phyloP scores from a whole-genome alignment of 2,329 filamentous ascomycete genomes.

The Byssochlamys sp. region DNA sequence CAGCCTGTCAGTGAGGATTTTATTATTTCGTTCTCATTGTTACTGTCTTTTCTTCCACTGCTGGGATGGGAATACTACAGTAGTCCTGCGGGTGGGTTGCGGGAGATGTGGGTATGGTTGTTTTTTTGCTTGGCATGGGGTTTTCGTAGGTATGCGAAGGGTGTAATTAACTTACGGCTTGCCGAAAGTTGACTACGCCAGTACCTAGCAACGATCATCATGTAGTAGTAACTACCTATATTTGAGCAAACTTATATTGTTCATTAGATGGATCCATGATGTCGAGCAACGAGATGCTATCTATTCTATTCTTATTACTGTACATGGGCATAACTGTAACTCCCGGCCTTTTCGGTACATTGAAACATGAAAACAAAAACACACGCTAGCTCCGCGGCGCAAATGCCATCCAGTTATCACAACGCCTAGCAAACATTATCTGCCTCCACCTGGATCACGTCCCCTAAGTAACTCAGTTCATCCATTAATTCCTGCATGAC shows the following conservation, averaged over 20 bases:
- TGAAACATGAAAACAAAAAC: background rate
- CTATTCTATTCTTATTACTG: background rate
- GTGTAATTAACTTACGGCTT: no score
- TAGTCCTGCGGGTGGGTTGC: background rate
- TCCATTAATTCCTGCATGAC: slow-evolving; percentile 42
- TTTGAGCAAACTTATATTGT: no score
- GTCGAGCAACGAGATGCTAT: background rate
- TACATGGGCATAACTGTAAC: background rate
- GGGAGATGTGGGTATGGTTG: background rate
- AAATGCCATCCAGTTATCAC: background rate
- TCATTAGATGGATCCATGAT: no score
- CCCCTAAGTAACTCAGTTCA: slow-evolving; percentile 44
- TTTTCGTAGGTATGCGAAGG: background rate
- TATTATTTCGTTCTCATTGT: background rate
- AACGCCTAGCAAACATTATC: slow-evolving; percentile 5
- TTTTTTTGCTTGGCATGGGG: background rate
- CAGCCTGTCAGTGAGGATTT: background rate
- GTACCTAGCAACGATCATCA: background rate
- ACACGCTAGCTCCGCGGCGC: background rate
- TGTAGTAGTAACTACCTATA: background rate
- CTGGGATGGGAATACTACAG: background rate
- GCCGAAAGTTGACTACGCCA: background rate
- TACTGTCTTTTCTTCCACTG: background rate
- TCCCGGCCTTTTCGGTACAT: background rate
- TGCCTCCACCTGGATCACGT: slow-evolving; percentile 33